These are phyloP conservation scores for Syncephalastrum monosporum DNA, from an alignment of 371 early-diverging fungal genomes.

Conservation along the genomic window DNA sequence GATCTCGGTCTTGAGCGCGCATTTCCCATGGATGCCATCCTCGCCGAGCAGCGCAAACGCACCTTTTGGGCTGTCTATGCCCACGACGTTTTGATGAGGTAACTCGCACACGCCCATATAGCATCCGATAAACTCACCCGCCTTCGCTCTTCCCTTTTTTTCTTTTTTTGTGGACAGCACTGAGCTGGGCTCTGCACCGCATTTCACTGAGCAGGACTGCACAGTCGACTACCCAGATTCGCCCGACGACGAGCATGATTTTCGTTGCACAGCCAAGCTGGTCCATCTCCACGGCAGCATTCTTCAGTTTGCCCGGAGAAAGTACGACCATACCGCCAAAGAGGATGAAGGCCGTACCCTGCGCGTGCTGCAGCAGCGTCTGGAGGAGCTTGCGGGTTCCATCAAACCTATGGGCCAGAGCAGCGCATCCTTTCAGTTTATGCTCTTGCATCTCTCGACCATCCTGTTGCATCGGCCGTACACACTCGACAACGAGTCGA, in stretches of 20 bases:
- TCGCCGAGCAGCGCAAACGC: slow-evolving; percentile 17
- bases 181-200: slow-evolving; percentile 17
- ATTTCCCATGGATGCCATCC: slow-evolving; percentile 1
- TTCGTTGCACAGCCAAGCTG: slow-evolving; percentile 36
- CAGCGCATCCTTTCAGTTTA: slow-evolving; percentile 12
- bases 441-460: slow-evolving; percentile 17
- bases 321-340: slow-evolving; percentile 11
- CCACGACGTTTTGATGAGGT: slow-evolving; percentile 28
- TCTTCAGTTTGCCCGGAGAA: slow-evolving; percentile 30
- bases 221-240: slow-evolving; percentile 19
- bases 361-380: slow-evolving; percentile 10
- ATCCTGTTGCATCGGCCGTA: slow-evolving; percentile 20
- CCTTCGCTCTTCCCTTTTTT: neutral
- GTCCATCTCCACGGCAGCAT: slow-evolving; percentile 33
- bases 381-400: slow-evolving; percentile 14
- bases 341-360: slow-evolving; percentile 3
- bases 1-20: slow-evolving; percentile 30
- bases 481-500: slow-evolving; percentile 8
- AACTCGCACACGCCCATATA: too few relatives aligned
- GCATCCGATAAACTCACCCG: too few relatives aligned
- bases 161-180: slow-evolving; percentile 11
- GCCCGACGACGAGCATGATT: slow-evolving; percentile 22
- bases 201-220: slow-evolving; percentile 14
- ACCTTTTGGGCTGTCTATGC: slow-evolving; percentile 28
- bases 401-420: slow-evolving; percentile 9